Conservation (phyloP, 257 asterid genomes). For the Solanum peruvianum region DNA sequence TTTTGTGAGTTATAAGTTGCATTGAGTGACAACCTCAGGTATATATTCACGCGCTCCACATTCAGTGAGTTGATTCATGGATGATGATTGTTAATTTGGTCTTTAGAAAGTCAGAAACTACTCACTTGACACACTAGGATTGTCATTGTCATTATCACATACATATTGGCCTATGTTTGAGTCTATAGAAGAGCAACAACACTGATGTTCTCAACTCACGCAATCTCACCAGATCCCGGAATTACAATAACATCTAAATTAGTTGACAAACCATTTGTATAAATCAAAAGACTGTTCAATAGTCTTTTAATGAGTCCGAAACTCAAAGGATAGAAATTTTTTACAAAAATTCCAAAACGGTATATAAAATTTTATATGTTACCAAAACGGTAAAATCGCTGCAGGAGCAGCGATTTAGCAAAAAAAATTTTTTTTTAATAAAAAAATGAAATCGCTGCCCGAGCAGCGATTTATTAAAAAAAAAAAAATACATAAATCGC, state of each 20-base stretch:
- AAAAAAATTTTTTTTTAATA: too few species aligned
- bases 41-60: neutral
- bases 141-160: neutral
- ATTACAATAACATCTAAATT: neutral
- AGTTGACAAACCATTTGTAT: neutral
- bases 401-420: too few species aligned
- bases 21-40: neutral
- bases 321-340: too few species aligned
- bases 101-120: neutral
- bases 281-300: neutral
- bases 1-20: neutral
- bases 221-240: neutral
- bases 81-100: neutral
- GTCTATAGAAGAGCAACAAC: neutral
- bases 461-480: too few species aligned
- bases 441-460: too few species aligned
- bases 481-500: too few species aligned
- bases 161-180: neutral
- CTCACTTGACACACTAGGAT: neutral
- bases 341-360: too few species aligned
- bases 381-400: too few species aligned
- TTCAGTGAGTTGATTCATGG: neutral
- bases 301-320: neutral
- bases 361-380: too few species aligned
- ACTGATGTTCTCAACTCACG: neutral